Conservation (phyloP, 1,284 basidiomycete species). For the Sanghuangporus baumii region DNA sequence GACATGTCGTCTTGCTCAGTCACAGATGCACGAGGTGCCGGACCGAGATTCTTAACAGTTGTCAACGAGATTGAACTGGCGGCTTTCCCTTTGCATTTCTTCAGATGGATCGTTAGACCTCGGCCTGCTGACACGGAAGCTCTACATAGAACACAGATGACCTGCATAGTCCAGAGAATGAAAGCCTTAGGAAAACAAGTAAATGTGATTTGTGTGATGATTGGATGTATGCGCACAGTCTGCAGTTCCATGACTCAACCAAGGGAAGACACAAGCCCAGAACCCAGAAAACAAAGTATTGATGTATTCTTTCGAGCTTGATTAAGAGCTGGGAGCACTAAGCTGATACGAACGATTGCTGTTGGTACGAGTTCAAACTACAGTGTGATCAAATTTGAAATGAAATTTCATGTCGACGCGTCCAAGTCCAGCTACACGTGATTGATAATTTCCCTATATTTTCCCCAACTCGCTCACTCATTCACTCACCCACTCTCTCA, state of each 20-base stretch:
- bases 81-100: background rate
- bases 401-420: background rate
- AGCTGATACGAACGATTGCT: background rate
- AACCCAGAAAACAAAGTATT: too few relatives aligned
- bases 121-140: background rate
- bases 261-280: too few relatives aligned
- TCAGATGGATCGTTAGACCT: background rate
- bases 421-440: background rate
- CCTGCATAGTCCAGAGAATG: background rate
- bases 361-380: background rate
- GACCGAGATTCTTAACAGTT: background rate
- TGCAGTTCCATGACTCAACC: background rate
- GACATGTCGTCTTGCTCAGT: background rate
- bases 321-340: too few relatives aligned
- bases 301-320: too few relatives aligned
- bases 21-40: background rate
- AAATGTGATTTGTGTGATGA: background rate
- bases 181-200: background rate
- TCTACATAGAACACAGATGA: background rate
- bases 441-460: background rate
- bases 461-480: background rate
- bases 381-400: background rate
- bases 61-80: background rate
- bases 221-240: background rate
- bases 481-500: background rate